Evolutionary conservation across 2,329 filamentous ascomycete species (phyloP), one percentile per base, ranked within the genome.

Genomic region (Paracoccidioides lutzii): DNA sequence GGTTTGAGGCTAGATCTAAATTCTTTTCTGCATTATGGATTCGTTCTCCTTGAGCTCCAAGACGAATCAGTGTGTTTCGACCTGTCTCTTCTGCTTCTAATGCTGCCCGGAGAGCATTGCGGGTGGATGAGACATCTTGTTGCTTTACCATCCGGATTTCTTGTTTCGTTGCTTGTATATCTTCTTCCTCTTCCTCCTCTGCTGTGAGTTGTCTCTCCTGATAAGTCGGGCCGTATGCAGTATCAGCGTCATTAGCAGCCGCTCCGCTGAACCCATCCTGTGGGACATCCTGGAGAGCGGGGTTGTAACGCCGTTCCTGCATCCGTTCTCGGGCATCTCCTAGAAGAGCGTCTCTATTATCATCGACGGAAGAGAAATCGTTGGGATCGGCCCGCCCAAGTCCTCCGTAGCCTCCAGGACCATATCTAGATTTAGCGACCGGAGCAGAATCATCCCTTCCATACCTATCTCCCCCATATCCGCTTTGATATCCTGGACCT

Each of bases 21-120:
- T 91, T 89, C 70, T 81, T 82, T 69, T 95, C 88, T 0, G 86
- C 88, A 65, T 90, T 88, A 67, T 90, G 82, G 55, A 95, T 79
- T 14, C 85, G 80, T 67, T 95, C 88, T 57, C 85, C 86, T 69
- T 95, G 90, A 12, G 79, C 81, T 54, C 84, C 87, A 10, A 95
- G 80, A 56, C 85, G 79, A 42, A 82, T 84, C 41, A 91, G 77
- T 0, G 87, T 90, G 52, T 81, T 80, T 30, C 83, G 79, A 48
- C 86, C 87, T 41, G 81, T 84, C 62, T 88, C 82, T 64, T 88
- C 81, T 8, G 83, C 81, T 69, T 87, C 79, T 50, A 83, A 78
- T 33, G 84, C 84, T 55, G 84, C 79, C 7, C 80, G 78, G 45
- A 87, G 74, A 12, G 85, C 83, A 66, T 88, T 88, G 55, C 83